Base-by-base conservation (phyloP, 2,329 filamentous ascomycete species). In the Lecanosticta acicola region DNA sequence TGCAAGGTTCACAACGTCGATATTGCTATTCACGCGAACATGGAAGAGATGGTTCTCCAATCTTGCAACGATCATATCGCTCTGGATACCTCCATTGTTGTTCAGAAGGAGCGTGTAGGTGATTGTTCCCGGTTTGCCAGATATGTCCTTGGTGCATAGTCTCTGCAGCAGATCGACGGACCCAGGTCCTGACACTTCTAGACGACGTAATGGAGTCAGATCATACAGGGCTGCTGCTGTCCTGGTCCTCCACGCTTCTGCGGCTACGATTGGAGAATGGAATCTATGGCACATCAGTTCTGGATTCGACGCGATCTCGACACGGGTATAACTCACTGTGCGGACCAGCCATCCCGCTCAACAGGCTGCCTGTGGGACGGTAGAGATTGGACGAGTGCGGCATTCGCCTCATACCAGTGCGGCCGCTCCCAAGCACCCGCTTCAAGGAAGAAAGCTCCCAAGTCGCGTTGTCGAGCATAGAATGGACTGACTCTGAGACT, bases 181-280 rank as follows among this genome's bases (percentile, higher is more conserved):
- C 0, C 79, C 79, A 0, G 79, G 76, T 0, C 80, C 80, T 1
- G 71, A 71, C 0, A 83, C 67, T 46, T 81, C 76, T 2, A 83
- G 67, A 1, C 79, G 70, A 17, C 78, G 72, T 29, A 81, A 70
- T 0, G 79, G 74, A 1, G 78, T 81, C 71, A 83, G 74, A 52
- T 83, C 80, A 56, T 77, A 83, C 71, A 83, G 71, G 5, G 77
- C 80, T 2, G 75, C 79, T 0, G 77, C 74, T 3, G 78, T 80
- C 1, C 80, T 72, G 1, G 80, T 83, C 66, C 80, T 82, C 78
- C 78, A 83, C 0, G 80, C 80, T 59, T 83, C 80, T 1, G 68
- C 79, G 0, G 77, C 78, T 0, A 73, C 71, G 32, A 82, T 75
- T 0, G 78, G 75, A 0, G 78, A 82, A 59, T 80, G 76, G 49